phyloP scores from a whole-genome alignment of 495 filamentous ascomycete genomes.

The Aspergillus cavernicola region DNA sequence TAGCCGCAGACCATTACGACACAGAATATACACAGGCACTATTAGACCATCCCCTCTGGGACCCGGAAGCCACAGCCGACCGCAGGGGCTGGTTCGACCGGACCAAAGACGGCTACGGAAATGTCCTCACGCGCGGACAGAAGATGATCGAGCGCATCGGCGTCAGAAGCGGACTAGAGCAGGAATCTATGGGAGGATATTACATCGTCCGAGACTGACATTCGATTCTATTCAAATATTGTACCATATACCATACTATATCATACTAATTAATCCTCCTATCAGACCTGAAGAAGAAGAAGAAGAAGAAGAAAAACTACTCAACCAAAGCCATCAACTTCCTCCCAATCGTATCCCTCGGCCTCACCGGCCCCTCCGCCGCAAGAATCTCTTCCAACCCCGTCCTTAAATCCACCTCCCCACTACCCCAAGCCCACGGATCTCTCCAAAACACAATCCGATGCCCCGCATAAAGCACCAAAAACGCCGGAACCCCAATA shows the following conservation, averaged over 20 bases:
- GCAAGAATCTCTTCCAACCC: slow-evolving; percentile 51
- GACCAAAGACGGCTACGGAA: slow-evolving; percentile 35
- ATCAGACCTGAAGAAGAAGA: no score
- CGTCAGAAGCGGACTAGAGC: slow-evolving; percentile 48
- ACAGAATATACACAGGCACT: slow-evolving; percentile 45
- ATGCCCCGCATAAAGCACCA: slow-evolving; percentile 54
- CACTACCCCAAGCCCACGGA: slow-evolving; percentile 48
- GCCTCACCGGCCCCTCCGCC: slow-evolving; percentile 41
- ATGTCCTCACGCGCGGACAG: slow-evolving; percentile 40
- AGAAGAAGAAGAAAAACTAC: no score
- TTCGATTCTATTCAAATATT: neutral
- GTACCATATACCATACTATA: neutral
- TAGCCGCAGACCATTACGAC: slow-evolving; percentile 47
- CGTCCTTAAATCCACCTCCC: slow-evolving; percentile 56
- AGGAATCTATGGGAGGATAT: slow-evolving; percentile 37
- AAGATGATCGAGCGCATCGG: slow-evolving; percentile 50
- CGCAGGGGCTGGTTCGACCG: slow-evolving; percentile 27
- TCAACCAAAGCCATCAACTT: slow-evolving; percentile 27
- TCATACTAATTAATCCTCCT: neutral
- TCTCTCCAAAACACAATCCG: slow-evolving; percentile 42
- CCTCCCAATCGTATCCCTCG: slow-evolving; percentile 32
- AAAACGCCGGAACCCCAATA: slow-evolving; percentile 57
- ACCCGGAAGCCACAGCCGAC: slow-evolving; percentile 32
- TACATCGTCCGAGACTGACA: slow-evolving; percentile 31
- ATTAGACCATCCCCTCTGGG: slow-evolving; percentile 54